Evolutionary conservation across 1,139 yeast genomes (phyloP).

Genomic region (Nakaseomyces nivariensis): DNA sequence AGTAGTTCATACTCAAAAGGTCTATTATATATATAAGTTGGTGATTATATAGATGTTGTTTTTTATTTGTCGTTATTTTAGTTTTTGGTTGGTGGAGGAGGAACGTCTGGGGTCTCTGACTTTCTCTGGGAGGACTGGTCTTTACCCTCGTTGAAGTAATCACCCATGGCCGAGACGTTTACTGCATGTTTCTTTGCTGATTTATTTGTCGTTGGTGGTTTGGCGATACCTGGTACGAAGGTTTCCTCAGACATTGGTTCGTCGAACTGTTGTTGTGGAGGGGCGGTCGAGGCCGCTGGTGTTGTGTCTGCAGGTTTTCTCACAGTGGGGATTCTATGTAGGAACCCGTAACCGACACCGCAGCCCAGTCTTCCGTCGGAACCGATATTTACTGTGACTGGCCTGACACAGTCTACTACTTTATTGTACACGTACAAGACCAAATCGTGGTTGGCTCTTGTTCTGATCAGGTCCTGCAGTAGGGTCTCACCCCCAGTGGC

Average conservation of each 20-base stretch:
- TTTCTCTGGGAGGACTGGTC: conserved; percentile 24
- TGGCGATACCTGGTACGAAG: conserved; percentile 4
- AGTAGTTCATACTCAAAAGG: no score
- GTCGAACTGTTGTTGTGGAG: conserved; percentile 8
- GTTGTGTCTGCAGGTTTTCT: conserved; percentile 4
- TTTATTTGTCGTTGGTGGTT: conserved; percentile 17
- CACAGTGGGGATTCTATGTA: conserved; percentile 65
- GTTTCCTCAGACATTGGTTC: conserved; percentile 3
- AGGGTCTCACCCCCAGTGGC: conserved; percentile 82
- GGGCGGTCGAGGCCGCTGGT: conserved; percentile 3
- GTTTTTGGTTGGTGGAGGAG: not conserved
- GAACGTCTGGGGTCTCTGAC: not conserved
- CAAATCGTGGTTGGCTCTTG: conserved; percentile 44
- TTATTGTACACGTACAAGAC: conserved; percentile 76
- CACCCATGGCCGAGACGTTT: conserved; percentile 21
- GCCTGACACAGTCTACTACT: conserved; percentile 75
- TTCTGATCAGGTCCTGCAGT: conserved; percentile 56
- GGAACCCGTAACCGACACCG: conserved; percentile 85
- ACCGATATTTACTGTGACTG: conserved; percentile 71
- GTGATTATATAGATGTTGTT: no score
- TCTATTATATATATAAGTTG: no score
- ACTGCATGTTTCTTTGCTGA: conserved; percentile 25
- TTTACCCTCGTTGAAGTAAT: conserved; percentile 32
- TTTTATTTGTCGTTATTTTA: not conserved
- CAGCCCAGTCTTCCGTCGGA: conserved; percentile 81